Evolutionary conservation across 441 rosid genomes (phyloP).

Genomic region (Corymbia calophylla): DNA sequence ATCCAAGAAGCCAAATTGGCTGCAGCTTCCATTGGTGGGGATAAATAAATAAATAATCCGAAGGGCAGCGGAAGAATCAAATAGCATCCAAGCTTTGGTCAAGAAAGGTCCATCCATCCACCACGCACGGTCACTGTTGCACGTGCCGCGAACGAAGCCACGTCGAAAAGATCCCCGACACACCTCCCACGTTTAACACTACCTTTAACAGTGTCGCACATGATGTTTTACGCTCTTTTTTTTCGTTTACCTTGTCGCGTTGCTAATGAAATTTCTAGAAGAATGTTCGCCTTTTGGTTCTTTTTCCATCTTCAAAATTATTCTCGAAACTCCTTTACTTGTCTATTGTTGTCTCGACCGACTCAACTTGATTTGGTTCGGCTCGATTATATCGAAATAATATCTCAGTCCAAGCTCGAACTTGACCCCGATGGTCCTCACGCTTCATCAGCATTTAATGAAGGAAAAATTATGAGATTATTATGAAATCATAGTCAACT

Average conservation of each 20-base stretch:
- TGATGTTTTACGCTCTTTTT: background rate
- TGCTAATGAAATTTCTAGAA: background rate
- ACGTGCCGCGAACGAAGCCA: background rate
- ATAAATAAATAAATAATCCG: background rate
- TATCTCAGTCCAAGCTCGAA: background rate
- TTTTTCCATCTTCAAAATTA: background rate
- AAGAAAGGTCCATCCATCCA: background rate
- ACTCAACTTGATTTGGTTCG: background rate
- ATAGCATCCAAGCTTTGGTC: background rate
- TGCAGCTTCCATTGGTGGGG: background rate
- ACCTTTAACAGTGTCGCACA: background rate
- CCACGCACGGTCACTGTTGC: background rate
- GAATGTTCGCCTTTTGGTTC: background rate
- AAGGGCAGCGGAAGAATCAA: background rate
- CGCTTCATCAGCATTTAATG: background rate
- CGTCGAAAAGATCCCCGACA: background rate
- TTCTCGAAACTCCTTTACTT: background rate
- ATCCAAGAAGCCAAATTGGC: background rate
- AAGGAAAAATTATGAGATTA: background rate
- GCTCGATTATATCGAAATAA: background rate
- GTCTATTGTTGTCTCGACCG: background rate
- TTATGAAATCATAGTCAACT: too few relatives aligned
- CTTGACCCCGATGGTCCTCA: background rate
- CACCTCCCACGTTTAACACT: background rate
- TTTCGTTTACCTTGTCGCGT: background rate